These are phyloP conservation scores for Auxenochlorella pyrenoidosa DNA, from an alignment of 139 green algal species.

Conservation along the genomic window DNA sequence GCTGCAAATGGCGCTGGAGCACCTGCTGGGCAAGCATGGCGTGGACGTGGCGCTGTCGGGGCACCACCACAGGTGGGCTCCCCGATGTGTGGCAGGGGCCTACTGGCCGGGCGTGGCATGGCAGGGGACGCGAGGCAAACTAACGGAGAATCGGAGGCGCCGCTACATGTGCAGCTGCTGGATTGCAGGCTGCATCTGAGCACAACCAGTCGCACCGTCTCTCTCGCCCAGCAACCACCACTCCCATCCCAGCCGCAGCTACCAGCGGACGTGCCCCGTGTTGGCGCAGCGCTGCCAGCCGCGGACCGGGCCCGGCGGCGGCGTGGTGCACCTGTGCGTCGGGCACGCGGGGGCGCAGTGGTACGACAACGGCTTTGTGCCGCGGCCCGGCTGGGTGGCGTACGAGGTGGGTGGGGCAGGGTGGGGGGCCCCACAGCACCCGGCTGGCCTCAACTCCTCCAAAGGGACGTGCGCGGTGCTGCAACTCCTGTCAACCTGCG, in stretches of 20 bases:
- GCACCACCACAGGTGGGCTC: slow-evolving; percentile 63
- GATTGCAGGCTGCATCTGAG: neutral
- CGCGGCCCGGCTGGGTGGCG: neutral
- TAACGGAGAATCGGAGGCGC: neutral
- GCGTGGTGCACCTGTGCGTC: slow-evolving; percentile 6
- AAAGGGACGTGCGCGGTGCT: too few species aligned
- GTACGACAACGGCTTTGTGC: neutral
- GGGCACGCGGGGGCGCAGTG: neutral
- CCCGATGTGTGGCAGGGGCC: neutral
- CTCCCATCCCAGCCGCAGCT: neutral
- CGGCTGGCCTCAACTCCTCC: too few species aligned
- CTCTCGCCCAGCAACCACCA: neutral
- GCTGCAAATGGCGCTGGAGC: slow-evolving; percentile 15
- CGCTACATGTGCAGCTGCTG: neutral
- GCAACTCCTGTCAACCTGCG: neutral
- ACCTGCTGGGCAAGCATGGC: neutral
- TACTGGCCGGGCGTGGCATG: neutral
- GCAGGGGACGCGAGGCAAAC: neutral
- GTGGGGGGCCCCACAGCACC: too few species aligned
- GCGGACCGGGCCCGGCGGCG: neutral
- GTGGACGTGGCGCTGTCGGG: slow-evolving; percentile 68
- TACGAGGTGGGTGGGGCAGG: neutral
- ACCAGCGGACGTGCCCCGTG: slow-evolving; percentile 65
- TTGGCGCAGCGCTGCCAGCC: neutral
- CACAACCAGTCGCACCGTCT: neutral